These are phyloP conservation scores for Camellia sinensis DNA, from an alignment of 148 eudicot genomes.

Conservation along the genomic window DNA sequence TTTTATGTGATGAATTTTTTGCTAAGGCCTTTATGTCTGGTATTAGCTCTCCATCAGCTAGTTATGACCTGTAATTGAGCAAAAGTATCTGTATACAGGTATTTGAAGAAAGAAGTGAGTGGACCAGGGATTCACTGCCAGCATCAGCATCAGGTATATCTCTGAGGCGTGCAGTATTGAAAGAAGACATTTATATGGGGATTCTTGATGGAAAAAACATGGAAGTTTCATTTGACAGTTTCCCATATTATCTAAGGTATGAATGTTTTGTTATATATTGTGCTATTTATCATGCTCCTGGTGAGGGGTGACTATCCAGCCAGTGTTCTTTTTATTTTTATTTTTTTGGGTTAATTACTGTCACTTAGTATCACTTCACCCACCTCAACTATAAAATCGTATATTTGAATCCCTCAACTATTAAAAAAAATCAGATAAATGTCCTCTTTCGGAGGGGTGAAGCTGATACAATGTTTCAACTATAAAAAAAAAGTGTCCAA, in stretches of 20 bases:
- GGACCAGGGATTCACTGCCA: conserved; percentile 48
- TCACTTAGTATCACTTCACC: too few species aligned
- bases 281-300: not conserved
- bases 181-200: conserved; percentile 57
- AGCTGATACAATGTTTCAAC: too few species aligned
- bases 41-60: not conserved
- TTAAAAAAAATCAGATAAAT: too few species aligned
- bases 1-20: conserved; percentile 7
- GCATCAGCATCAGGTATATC: conserved; percentile 59
- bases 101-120: conserved; percentile 56
- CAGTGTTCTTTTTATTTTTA: not conserved
- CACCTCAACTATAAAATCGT: too few species aligned
- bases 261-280: not conserved
- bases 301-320: not conserved
- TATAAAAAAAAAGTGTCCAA: too few species aligned
- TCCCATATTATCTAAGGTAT: conserved; percentile 90
- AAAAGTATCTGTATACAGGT: conserved; percentile 32
- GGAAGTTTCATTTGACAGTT: conserved; percentile 74
- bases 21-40: conserved; percentile 10
- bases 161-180: conserved; percentile 61
- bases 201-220: conserved; percentile 65
- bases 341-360: not conserved
- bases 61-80: conserved; percentile 15
- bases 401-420: too few species aligned
- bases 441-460: too few species aligned